phyloP scores from a whole-genome alignment of 768 basidiomycete species.

The Boletus pseudo-olivaceus region DNA sequence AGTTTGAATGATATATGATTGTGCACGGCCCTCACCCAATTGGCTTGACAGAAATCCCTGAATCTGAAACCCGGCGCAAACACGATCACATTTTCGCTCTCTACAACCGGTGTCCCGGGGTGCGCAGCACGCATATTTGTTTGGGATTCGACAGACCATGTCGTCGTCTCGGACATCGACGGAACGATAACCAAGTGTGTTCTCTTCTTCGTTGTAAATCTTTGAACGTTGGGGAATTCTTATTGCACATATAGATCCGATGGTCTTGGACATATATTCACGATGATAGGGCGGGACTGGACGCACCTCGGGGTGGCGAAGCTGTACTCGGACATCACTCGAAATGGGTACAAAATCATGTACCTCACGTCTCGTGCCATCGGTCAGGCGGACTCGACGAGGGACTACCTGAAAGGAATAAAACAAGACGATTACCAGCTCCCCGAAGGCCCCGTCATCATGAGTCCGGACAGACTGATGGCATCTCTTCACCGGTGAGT shows the following conservation, averaged over 20 bases:
- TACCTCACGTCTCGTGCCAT: slow-evolving; percentile 97
- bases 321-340: slow-evolving; percentile 90
- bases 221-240: background rate
- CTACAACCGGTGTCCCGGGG: slow-evolving; percentile 73
- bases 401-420: slow-evolving; percentile 91
- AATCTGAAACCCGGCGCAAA: slow-evolving; percentile 86
- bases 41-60: slow-evolving; percentile 64
- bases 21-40: background rate
- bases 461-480: slow-evolving; percentile 96
- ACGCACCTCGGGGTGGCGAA: slow-evolving; percentile 97
- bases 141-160: slow-evolving; percentile 87
- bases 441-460: slow-evolving; percentile 98
- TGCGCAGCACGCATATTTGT: slow-evolving; percentile 93
- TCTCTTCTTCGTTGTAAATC: slow-evolving; percentile 11
- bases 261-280: slow-evolving; percentile 93
- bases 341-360: slow-evolving; percentile 97
- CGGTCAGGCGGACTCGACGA: slow-evolving; percentile 94
- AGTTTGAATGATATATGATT: slow-evolving; percentile 19
- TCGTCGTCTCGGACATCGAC: slow-evolving; percentile 97
- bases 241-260: slow-evolving; percentile 62
- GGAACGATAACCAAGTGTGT: slow-evolving; percentile 96
- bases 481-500: slow-evolving; percentile 88
- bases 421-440: slow-evolving; percentile 94
- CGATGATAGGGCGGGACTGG: slow-evolving; percentile 98
- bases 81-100: slow-evolving; percentile 89